Base-by-base conservation (phyloP, 768 basidiomycete species). In the Tricholomella constricta region DNA sequence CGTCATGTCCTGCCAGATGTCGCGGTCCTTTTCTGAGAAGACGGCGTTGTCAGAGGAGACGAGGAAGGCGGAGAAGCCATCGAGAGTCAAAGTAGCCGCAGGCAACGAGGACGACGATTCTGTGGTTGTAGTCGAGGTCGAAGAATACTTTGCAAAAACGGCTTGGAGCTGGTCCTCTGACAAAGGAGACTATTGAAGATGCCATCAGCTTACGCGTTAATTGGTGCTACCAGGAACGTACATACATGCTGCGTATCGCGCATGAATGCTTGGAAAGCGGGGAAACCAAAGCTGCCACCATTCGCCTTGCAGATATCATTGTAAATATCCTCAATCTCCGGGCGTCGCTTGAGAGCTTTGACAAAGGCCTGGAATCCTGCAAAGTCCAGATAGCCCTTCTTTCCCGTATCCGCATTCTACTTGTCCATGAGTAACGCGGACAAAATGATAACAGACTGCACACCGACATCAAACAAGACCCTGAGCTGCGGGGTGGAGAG, bases 1-100 rank as follows among this genome's bases (percentile, higher is more conserved):
- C 1, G 88, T 88, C 97, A 98, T 98, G 61, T 97, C 88, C 45
- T 94, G 91, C 67, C 76, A 78, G 5, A 86, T 71, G 14, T 74
- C 71, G 17, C 56, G 57, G 40, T 72, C 60, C 38, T 67, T 72
- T 62, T 65, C 84, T 64, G 69, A 70, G 51, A 79, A 76, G 0
- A 70, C 69, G 0, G 85, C 69, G 60, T 97, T 98, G 56, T 94
- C 89, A 0, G 81, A 64, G 0, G 94, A 95, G 9, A 87, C 67
- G 4, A 98, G 81, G 76, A 94, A 97, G 1, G 85, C 73, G 1
- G 84, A 82, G 65, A 98, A 91, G 1, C 74, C 80, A 22, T 88
- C 84, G 15, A 85, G 58, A 2, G 82, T 76, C 60, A 88, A 74
- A 46, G 69, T 48, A 40, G 34, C 10, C 10, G 31, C n/a, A n/a